Percentiles rank a stretch among this genome's conserved stretches.
Evolutionary conservation across 495 filamentous ascomycete genomes (phyloP).

Genomic region (Lindgomyces ingoldianus): DNA sequence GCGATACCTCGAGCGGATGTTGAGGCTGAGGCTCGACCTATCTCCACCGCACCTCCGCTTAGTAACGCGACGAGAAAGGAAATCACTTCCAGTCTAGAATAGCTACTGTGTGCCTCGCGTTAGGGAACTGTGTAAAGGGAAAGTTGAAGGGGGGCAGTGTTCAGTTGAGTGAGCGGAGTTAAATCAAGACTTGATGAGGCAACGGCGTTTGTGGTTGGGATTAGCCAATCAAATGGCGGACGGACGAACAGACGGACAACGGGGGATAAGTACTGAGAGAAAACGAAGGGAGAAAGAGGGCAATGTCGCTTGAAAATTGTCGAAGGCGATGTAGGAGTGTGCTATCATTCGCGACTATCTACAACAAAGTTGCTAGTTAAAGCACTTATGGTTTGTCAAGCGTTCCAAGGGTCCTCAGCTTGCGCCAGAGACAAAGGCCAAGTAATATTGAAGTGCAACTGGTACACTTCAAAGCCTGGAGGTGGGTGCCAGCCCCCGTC

Average conservation of each 20-base stretch:
- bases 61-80: background rate
- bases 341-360: too few relatives aligned
- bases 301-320: background rate
- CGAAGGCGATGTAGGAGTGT: too few relatives aligned
- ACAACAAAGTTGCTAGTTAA: too few relatives aligned
- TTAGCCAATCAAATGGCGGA: background rate
- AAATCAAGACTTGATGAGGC: background rate
- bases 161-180: background rate
- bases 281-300: background rate
- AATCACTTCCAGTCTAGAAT: too few relatives aligned
- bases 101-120: too few relatives aligned
- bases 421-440: too few relatives aligned
- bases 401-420: too few relatives aligned
- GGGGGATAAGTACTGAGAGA: too few relatives aligned
- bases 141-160: background rate
- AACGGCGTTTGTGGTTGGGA: background rate
- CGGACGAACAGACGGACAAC: too few relatives aligned
- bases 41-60: background rate
- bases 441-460: background rate
- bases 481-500: background rate
- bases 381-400: too few relatives aligned
- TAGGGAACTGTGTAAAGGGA: too few relatives aligned
- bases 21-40: background rate
- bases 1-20: too few relatives aligned
- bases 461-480: background rate